Percentiles rank a stretch among this genome's conserved stretches.
Conservation (phyloP, 257 asterid genomes). For the Sherardia arvensis region DNA sequence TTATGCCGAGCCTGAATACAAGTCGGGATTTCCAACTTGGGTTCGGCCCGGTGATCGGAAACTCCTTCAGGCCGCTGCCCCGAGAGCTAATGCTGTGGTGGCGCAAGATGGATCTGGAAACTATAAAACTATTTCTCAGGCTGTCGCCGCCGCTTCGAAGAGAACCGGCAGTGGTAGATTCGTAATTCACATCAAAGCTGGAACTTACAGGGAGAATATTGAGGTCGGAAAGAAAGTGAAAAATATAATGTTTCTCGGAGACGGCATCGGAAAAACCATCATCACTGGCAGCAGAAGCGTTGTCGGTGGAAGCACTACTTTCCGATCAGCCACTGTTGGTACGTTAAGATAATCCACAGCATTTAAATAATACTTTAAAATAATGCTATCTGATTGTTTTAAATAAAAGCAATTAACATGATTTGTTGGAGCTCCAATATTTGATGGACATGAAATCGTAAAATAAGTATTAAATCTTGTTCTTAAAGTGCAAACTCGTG, state of each 20-base stretch:
- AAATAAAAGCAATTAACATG: no score
- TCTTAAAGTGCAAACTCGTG: background rate
- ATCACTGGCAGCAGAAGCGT: conserved; percentile 78
- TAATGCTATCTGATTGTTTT: no score
- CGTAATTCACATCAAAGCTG: conserved; percentile 67
- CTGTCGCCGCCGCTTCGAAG: conserved; percentile 43
- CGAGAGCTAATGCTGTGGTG: conserved; percentile 43
- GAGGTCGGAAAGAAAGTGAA: conserved; percentile 31
- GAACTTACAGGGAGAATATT: conserved; percentile 66
- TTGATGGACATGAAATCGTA: no score
- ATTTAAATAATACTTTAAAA: no score
- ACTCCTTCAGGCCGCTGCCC: conserved; percentile 38
- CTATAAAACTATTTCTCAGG: conserved; percentile 42
- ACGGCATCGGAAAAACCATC: conserved; percentile 75
- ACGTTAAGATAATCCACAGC: conserved; percentile 14
- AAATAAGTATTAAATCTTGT: background rate
- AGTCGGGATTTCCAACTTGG: conserved; percentile 62
- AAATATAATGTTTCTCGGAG: conserved; percentile 75
- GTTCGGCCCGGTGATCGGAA: conserved; percentile 50
- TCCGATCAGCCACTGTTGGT: conserved; percentile 85
- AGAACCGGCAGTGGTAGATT: conserved; percentile 41
- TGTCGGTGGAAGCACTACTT: conserved; percentile 60
- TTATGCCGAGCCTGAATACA: conserved; percentile 10
- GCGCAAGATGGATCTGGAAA: conserved; percentile 44
- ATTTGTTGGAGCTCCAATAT: no score